Evolutionary conservation across 2,329 filamentous ascomycete species (phyloP).

Genomic region (Ophiostoma sp.): DNA sequence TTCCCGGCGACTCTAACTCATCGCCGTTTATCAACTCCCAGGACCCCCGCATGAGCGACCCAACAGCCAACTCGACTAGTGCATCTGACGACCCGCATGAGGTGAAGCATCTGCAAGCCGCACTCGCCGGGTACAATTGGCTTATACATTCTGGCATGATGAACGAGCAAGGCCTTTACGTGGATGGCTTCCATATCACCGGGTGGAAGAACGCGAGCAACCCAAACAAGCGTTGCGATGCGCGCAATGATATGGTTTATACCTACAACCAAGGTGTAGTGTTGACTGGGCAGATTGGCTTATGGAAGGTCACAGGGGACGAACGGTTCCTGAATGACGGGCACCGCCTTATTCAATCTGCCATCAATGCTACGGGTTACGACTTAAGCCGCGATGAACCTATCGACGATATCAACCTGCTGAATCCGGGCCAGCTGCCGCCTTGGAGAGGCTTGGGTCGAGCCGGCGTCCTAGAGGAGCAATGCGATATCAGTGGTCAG

Average conservation of each 20-base stretch:
- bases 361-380: conserved; percentile 77
- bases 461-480: conserved; percentile 75
- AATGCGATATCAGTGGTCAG: conserved; percentile 65
- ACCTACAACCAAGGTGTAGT: conserved; percentile 95
- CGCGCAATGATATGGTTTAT: conserved; percentile 82
- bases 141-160: conserved; percentile 74
- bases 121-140: conserved; percentile 76
- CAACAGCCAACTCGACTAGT: conserved; percentile 16
- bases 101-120: conserved; percentile 63
- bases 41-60: conserved; percentile 12
- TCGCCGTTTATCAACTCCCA: conserved; percentile 54
- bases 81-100: conserved; percentile 39
- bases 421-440: conserved; percentile 38
- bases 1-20: conserved; percentile 70
- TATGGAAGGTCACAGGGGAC: conserved; percentile 75
- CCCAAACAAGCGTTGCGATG: conserved; percentile 69
- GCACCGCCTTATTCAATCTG: conserved; percentile 66
- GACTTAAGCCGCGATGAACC: conserved; percentile 41
- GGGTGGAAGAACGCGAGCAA: conserved; percentile 54
- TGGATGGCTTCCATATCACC: conserved; percentile 82
- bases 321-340: conserved; percentile 68
- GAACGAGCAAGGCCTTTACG: conserved; percentile 66
- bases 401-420: conserved; percentile 37
- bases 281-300: conserved; percentile 70
- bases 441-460: conserved; percentile 71